Percentiles rank a stretch among this genome's conserved stretches.
These are phyloP conservation scores for Stachybotrys chartarum DNA, from an alignment of 2,329 filamentous ascomycete species.

Conservation along the genomic window DNA sequence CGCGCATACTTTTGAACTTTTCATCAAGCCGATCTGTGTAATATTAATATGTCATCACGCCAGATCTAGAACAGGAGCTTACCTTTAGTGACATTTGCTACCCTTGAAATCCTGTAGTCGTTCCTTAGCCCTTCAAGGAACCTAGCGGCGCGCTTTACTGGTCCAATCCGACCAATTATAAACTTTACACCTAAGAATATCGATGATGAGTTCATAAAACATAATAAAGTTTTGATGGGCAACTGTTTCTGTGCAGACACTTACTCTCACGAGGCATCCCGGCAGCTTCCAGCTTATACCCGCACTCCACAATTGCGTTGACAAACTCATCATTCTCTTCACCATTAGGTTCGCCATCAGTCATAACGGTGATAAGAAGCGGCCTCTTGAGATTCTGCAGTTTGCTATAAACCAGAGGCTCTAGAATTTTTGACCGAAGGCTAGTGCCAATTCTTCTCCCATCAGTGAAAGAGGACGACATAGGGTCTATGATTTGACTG, in stretches of 20 bases:
- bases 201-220: neutral
- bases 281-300: slow-evolving; percentile 1
- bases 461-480: neutral
- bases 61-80: neutral
- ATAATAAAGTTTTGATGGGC: neutral
- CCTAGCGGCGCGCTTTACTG: neutral
- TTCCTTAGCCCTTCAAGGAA: neutral
- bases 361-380: slow-evolving; percentile 1
- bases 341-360: neutral
- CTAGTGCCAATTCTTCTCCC: slow-evolving; percentile 1
- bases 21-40: neutral
- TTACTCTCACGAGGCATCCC: slow-evolving; percentile 1
- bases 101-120: neutral
- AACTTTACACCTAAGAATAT: slow-evolving; percentile 1
- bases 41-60: neutral
- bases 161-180: slow-evolving; percentile 1
- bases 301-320: slow-evolving; percentile 1
- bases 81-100: neutral
- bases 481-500: neutral
- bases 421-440: neutral
- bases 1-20: neutral
- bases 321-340: neutral
- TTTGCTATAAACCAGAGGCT: slow-evolving; percentile 2
- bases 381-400: slow-evolving; percentile 1
- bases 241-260: neutral